Percentiles rank a stretch among this genome's conserved stretches.
Conservation (phyloP, 495 filamentous ascomycete genomes). For the Staphylotrichum tortipilum region DNA sequence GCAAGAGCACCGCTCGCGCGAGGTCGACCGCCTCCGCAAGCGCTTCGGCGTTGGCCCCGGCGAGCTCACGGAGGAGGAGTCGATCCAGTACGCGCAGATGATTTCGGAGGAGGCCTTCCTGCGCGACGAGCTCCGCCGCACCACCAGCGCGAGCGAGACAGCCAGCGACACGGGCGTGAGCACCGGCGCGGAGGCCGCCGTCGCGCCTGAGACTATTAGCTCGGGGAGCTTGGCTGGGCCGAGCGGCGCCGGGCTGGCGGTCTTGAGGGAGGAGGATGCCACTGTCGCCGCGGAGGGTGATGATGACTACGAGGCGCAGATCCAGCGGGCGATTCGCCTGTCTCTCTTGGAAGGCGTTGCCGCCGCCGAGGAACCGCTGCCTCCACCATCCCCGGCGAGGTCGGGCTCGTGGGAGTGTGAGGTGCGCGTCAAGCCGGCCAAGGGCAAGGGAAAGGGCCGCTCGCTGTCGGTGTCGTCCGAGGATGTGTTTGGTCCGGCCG, state of each 20-base stretch:
- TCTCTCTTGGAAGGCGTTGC: constrained; percentile 56
- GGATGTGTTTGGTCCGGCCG: constrained; percentile 3
- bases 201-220: constrained; percentile 48
- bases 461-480: constrained; percentile 32
- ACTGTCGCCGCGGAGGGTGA: no score
- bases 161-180: constrained; percentile 39
- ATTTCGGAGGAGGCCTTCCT: constrained; percentile 71
- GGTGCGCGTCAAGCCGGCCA: constrained; percentile 46
- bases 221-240: constrained; percentile 36
- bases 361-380: no score
- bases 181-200: constrained; percentile 25
- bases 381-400: not conserved
- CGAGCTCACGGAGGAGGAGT: constrained; percentile 78
- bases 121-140: constrained; percentile 51
- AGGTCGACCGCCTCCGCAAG: constrained; percentile 59
- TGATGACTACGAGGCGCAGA: constrained; percentile 60
- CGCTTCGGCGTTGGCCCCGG: constrained; percentile 62
- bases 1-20: constrained; percentile 41
- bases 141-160: constrained; percentile 38
- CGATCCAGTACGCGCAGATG: constrained; percentile 79
- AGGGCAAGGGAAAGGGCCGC: constrained; percentile 11
- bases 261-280: constrained; percentile 27
- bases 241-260: constrained; percentile 8
- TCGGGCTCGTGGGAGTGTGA: constrained; percentile 36
- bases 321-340: constrained; percentile 72